Evolutionary conservation across 495 filamentous ascomycete species (phyloP).

Genomic region (Penicillium turbatum): DNA sequence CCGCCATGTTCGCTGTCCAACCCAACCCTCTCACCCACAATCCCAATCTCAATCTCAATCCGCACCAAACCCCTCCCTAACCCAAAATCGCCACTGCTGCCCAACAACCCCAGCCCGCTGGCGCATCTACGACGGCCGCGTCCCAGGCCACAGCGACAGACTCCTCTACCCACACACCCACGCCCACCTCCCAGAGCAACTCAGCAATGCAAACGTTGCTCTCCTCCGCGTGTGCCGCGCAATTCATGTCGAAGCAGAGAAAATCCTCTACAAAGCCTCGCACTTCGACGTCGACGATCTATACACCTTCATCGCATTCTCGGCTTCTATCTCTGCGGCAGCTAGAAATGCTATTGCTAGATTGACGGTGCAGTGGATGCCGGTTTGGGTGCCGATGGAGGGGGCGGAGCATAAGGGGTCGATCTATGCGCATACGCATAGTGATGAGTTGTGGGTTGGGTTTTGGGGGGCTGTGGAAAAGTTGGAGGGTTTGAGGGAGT

Average conservation of each 20-base stretch:
- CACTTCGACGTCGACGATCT: constrained; percentile 42
- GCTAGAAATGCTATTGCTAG: constrained; percentile 19
- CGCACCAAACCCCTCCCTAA: constrained; percentile 21
- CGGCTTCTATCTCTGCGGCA: constrained; percentile 12
- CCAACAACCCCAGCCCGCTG: constrained; percentile 36
- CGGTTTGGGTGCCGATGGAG: constrained; percentile 36
- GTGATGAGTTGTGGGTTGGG: constrained; percentile 33
- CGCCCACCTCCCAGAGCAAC: constrained; percentile 20
- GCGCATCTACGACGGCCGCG: constrained; percentile 25
- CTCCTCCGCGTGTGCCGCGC: constrained; percentile 41
- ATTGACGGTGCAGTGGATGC: constrained; percentile 37
- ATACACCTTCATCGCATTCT: constrained; percentile 41
- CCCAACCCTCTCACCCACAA: background rate
- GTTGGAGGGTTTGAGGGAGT: constrained; percentile 16
- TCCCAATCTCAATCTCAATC: background rate
- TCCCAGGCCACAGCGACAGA: constrained; percentile 18
- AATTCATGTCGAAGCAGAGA: constrained; percentile 39
- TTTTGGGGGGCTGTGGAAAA: constrained; percentile 33
- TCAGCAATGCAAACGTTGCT: constrained; percentile 22
- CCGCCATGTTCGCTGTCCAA: constrained; percentile 36
- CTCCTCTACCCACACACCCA: constrained; percentile 43
- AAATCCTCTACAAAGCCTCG: constrained; percentile 27
- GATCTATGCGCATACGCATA: constrained; percentile 42
- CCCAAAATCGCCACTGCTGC: constrained; percentile 38
- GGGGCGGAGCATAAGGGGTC: constrained; percentile 32